A percentile compares a stretch with the other conserved stretches of the same genome.
Conservation (phyloP, 805 yeast species). For the Ascoidea asiatica region DNA sequence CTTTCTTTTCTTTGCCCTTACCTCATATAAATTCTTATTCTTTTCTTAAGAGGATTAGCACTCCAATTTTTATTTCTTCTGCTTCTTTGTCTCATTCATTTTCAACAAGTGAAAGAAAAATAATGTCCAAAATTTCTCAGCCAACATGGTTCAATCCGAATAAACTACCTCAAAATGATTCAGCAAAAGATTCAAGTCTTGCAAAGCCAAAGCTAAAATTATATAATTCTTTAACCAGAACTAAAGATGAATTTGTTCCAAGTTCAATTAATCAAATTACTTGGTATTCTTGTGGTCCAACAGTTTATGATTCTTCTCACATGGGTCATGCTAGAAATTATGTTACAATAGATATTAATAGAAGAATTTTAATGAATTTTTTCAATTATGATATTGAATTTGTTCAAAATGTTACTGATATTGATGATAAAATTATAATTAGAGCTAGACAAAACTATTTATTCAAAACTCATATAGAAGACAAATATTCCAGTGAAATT, state of each 20-base stretch:
- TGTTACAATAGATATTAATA: constrained; percentile 84
- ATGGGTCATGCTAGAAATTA: constrained; percentile 99
- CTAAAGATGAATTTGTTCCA: constrained; percentile 72
- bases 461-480: constrained; percentile 42
- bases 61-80: too few relatives aligned
- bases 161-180: too few relatives aligned
- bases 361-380: constrained; percentile 80
- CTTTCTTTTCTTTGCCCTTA: too few relatives aligned
- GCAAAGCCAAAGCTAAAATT: constrained; percentile 38
- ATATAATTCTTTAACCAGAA: constrained; percentile 73
- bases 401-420: constrained; percentile 97
- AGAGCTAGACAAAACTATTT: constrained; percentile 86
- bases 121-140: constrained; percentile 25
- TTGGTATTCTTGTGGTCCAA: constrained; percentile 98
- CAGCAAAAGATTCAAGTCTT: constrained; percentile 7
- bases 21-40: too few relatives aligned
- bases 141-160: constrained; percentile 43
- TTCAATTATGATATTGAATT: constrained; percentile 82
- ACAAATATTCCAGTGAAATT: constrained; percentile 15
- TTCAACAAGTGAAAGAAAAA: too few relatives aligned
- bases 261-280: constrained; percentile 46
- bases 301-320: constrained; percentile 90
- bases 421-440: constrained; percentile 91
- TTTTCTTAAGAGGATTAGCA: too few relatives aligned
- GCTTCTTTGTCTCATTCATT: too few relatives aligned